Conservation (phyloP, 2,329 filamentous ascomycete genomes). For the Claviceps sorghi region DNA sequence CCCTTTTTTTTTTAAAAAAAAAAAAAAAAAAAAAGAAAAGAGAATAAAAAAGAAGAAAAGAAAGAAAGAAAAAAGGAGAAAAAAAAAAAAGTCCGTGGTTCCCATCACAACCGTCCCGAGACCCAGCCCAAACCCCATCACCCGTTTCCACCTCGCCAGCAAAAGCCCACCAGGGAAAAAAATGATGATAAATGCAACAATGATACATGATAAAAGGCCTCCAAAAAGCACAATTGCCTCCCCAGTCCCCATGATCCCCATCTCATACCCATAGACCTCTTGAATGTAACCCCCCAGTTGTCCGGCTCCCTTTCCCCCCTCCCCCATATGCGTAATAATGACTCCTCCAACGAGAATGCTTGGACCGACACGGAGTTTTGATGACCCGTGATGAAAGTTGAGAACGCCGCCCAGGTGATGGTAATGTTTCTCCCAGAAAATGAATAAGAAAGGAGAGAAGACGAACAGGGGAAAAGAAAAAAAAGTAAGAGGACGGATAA, state of each 20-base stretch:
- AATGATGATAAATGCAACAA: too few relatives aligned
- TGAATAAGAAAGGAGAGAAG: background rate
- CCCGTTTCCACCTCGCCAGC: background rate
- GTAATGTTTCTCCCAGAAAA: conserved; percentile 1
- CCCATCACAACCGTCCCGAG: too few relatives aligned
- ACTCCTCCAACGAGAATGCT: background rate
- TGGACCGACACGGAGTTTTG: background rate
- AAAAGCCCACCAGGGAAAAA: too few relatives aligned
- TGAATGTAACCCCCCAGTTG: background rate
- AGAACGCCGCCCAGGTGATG: conserved; percentile 3
- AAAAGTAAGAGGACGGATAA: too few relatives aligned
- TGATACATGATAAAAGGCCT: too few relatives aligned
- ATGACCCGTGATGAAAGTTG: background rate
- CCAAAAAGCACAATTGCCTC: background rate
- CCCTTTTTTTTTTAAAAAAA: too few relatives aligned
- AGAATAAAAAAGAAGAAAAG: too few relatives aligned
- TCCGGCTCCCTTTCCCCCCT: too few relatives aligned
- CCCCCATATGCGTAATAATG: background rate
- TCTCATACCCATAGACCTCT: background rate
- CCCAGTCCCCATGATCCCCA: background rate
- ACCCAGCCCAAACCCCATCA: background rate
- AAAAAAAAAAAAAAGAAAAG: too few relatives aligned
- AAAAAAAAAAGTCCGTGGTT: too few relatives aligned
- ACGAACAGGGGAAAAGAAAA: background rate
- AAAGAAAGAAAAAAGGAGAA: too few relatives aligned